Evolutionary conservation across 1,139 yeast genomes (phyloP), one percentile per base, ranked within the genome.

Genomic region (Taphrina pruni): DNA sequence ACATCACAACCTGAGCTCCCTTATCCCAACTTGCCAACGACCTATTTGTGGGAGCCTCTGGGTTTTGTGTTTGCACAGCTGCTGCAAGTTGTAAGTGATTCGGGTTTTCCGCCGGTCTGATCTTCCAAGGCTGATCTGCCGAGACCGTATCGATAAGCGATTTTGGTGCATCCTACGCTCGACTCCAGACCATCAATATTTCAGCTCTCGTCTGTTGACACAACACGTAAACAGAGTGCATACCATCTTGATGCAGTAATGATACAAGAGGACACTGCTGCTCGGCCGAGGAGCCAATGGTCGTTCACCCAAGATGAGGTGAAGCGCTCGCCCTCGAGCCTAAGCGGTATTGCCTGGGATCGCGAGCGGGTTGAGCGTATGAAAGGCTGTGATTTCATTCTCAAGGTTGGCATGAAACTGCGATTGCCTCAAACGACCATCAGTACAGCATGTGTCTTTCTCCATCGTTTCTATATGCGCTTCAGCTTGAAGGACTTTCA

Each of bases 381-480:
- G 51, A 84, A 84, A 72, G 87, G 86, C 6, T 81, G 81, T 14
- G 77, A 79, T 54, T 84, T 82, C 72, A 77, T 84, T 45, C 79
- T 81, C 21, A 79, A 79, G 66, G 81, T 83, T 56, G 83, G 85
- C 48, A 74, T 79, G 51, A 79, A 79, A 68, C 75, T 85, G 54
- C 78, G 81, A 64, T 75, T 84, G 70, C 60, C 86, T 1, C 79
- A 83, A 60, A 80, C 81, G 66, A 82, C 85, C 14, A 79, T 84
- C 0, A 78, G 82, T 72, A 81, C 85, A 0, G 87, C 87, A 0
- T 75, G 84, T n/a, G 78, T 78, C 21, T 82, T 79, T 71, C 77
- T 84, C 68, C 87, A 85, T 71, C 77, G 87, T 67, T 85, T 83
- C 75, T 85, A 83, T 73, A 80, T 83, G 80, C 77, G 85, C 54